Conservation (phyloP, 1,139 yeast genomes). For the Geotrichum phurueaensis region DNA sequence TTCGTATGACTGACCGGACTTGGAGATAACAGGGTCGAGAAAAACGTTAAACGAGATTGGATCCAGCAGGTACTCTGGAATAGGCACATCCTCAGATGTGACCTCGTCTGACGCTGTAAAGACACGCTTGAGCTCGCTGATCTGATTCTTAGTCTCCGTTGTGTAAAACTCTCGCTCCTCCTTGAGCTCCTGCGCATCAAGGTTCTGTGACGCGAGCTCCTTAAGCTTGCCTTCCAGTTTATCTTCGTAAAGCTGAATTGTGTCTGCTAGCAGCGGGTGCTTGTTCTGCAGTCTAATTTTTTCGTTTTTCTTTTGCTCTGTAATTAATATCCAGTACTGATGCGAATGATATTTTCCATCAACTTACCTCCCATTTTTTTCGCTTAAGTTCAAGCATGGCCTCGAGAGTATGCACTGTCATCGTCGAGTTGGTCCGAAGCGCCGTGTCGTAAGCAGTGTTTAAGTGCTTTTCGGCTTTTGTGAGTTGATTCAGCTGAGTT, state of each 20-base stretch:
- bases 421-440: conserved; percentile 27
- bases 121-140: conserved; percentile 24
- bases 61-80: conserved; percentile 44
- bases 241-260: conserved; percentile 29
- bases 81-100: conserved; percentile 24
- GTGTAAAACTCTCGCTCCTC: conserved; percentile 29
- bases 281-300: conserved; percentile 24
- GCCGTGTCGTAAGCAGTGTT: conserved; percentile 35
- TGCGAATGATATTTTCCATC: neutral
- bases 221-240: conserved; percentile 25
- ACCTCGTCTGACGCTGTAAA: neutral
- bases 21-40: conserved; percentile 45
- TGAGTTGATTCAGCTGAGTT: conserved; percentile 28
- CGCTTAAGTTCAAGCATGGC: conserved; percentile 30
- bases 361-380: conserved; percentile 22
- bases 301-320: conserved; percentile 20
- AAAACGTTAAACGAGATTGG: conserved; percentile 46
- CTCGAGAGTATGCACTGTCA: conserved; percentile 30
- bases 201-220: conserved; percentile 18
- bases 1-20: conserved; percentile 48
- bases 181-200: conserved; percentile 22
- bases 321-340: neutral
- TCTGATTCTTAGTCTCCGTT: conserved; percentile 27
- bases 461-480: conserved; percentile 33
- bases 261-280: conserved; percentile 31